Evolutionary conservation across 306 rosid species (phyloP).

Genomic region (Datisca glomerata): DNA sequence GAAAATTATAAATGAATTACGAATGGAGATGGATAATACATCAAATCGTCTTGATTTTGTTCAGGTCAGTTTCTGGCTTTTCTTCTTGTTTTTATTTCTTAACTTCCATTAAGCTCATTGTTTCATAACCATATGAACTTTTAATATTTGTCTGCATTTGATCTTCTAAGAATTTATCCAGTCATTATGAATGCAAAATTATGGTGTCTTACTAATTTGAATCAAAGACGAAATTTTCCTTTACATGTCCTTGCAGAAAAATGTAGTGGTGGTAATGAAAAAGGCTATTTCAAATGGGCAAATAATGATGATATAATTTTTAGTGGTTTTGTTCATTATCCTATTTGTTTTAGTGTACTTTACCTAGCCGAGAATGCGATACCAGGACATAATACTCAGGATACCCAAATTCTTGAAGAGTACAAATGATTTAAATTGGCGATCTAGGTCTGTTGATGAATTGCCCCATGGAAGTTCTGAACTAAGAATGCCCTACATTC

Average conservation of each 20-base stretch:
- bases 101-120: too few relatives aligned
- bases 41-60: conserved; percentile 92
- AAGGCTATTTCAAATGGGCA: conserved; percentile 90
- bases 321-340: conserved; percentile 71
- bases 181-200: too few relatives aligned
- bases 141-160: background rate
- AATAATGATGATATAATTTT: conserved; percentile 69
- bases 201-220: too few relatives aligned
- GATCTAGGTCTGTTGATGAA: too few relatives aligned
- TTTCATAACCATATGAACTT: background rate
- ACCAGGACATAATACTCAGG: too few relatives aligned
- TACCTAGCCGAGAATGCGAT: conserved; percentile 32
- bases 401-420: too few relatives aligned
- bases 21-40: conserved; percentile 85
- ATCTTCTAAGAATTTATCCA: background rate
- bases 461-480: too few relatives aligned
- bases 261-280: conserved; percentile 87
- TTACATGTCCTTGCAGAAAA: conserved; percentile 54
- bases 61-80: conserved; percentile 48
- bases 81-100: too few relatives aligned
- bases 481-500: too few relatives aligned
- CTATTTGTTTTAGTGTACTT: conserved; percentile 85
- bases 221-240: too few relatives aligned
- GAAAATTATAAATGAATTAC: conserved; percentile 72
- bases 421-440: too few relatives aligned